These are phyloP conservation scores for Phytophthora aleatoria DNA, from an alignment of 352 stramenopile genomes.

Conservation along the genomic window DNA sequence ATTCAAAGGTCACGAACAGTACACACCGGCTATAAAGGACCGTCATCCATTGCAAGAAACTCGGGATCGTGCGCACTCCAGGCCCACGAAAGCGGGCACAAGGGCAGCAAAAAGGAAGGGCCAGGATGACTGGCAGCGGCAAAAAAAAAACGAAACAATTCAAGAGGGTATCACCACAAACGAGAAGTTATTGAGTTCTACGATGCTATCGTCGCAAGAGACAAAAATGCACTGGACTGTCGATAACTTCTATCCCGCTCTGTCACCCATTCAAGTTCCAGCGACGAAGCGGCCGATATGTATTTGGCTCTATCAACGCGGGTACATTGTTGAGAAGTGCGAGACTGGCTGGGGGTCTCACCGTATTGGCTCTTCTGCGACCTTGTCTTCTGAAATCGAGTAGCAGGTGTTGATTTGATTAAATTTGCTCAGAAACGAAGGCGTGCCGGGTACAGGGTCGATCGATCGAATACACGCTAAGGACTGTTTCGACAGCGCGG, in stretches of 20 bases:
- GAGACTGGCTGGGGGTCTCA: no score
- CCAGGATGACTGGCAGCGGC: not conserved
- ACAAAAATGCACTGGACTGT: conserved; percentile 9
- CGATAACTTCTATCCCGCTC: conserved; percentile 2
- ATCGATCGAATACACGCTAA: no score
- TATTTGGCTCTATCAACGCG: conserved; percentile 5
- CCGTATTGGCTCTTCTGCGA: no score
- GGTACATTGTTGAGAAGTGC: not conserved
- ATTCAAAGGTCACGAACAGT: conserved; percentile 15
- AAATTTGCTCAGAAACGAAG: no score
- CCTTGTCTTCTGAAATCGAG: no score
- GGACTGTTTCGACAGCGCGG: no score
- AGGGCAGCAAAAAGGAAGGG: conserved; percentile 1
- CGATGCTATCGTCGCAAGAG: conserved; percentile 3
- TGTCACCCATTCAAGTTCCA: not conserved
- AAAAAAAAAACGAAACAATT: conserved; percentile 3
- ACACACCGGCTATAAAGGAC: not conserved
- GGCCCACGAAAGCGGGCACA: not conserved
- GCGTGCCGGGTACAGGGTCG: no score
- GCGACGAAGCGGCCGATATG: conserved; percentile 5
- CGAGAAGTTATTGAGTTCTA: conserved; percentile 8
- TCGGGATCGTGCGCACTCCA: conserved; percentile 9
- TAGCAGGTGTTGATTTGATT: no score
- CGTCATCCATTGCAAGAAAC: conserved; percentile 16
- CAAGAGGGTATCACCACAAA: not conserved